Base-by-base conservation (phyloP, 441 rosid species). In the Erodium texanum region DNA sequence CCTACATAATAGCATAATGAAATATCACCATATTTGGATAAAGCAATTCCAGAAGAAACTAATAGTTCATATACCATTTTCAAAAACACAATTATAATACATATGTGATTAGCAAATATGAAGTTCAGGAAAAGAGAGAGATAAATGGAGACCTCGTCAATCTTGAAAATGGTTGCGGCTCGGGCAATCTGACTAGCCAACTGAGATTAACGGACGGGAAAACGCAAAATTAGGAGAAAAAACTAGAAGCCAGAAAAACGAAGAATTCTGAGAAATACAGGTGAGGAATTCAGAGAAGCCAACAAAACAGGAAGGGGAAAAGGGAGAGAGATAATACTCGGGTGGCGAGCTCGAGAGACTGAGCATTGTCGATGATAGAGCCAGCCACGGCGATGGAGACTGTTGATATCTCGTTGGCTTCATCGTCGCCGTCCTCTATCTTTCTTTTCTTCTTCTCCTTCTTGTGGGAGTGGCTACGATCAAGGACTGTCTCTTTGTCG, bases 111-210 rank as follows among this genome's bases (percentile, higher is more conserved):
- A 50, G 14, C 61, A 15, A 23, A 1, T 16, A 23, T 69, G 24
- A 18, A 24, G 27, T 43, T 15, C 38, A 68, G 27, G 23, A 29
- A 68, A 41, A 12, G 62, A 38, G 11, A 62, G 59, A 22, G 19
- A 18, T 38, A 69, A 56, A 10, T 0, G 71, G 63, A 64, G 68
- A 92, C 93, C 96, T 94, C 97, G 38, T 87, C 96, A 24, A 94
- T 83, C 74, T 92, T 83, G 36, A 94, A 94, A 45, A 94, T 92
- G 0, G 98, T 85, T 1, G 88, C 87, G 3, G 98, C 96, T 27
- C 98, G 98, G 74, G 98, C 94, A 75, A 94, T 86, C 79, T 92
- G 96, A 78, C 98, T 85, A 14, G 98, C 98, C 73, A 94, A 73
- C 97, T 91, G 85, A 70, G 69, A 58, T 14, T 7, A 32, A 64